Evolutionary conservation across 495 filamentous ascomycete species (phyloP), one percentile per base, ranked within the genome.

Genomic region (Penicillium waksmanii): DNA sequence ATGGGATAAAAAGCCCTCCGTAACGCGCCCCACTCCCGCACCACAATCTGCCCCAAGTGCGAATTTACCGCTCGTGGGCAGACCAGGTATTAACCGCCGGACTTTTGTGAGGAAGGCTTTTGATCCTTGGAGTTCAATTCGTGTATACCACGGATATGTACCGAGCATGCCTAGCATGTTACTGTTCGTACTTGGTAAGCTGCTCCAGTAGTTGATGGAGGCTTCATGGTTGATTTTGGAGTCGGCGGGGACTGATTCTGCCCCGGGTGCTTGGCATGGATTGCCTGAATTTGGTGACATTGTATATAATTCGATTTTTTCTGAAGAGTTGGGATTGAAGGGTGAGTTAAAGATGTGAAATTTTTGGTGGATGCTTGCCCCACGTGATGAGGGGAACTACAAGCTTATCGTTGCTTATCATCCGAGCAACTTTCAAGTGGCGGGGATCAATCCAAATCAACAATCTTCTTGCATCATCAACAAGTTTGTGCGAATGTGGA

Each of bases 121-220:
- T 11, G 89, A 93, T 18, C 88, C 87, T 65, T 88, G 84, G 0
- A 96, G 81, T 68, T 97, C 94, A 64, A 90, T 82, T 55, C 84
- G 82, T 31, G 85, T 87, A 69, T 93, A 83, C 67, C 86, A 80
- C 0, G 88, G 89, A 63, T 83, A 93, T 43, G 90, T 89, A 64
- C 93, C 74, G 0, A 98, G 88, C 89, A 97, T 94, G 66, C 91
- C 74, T 1, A 98, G 88, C 89, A 97, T 95, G 62, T 90, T 89
- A 67, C 87, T 84, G 53, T 87, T 80, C 57, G 86, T 87, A 40
- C 90, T 81, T n/a, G 86, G 77, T 58, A 91, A 76, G 60, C 78
- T 74, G 65, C 85, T 82, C 93, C 92, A 96, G 82, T 96, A 96
- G 23, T 60, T 54, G 49, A 77, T 64, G n/a, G 74, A 72, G 33